A percentile compares a stretch with the other conserved stretches of the same genome.
Conservation (phyloP, 768 basidiomycete species). For the Arthromyces matolae region DNA sequence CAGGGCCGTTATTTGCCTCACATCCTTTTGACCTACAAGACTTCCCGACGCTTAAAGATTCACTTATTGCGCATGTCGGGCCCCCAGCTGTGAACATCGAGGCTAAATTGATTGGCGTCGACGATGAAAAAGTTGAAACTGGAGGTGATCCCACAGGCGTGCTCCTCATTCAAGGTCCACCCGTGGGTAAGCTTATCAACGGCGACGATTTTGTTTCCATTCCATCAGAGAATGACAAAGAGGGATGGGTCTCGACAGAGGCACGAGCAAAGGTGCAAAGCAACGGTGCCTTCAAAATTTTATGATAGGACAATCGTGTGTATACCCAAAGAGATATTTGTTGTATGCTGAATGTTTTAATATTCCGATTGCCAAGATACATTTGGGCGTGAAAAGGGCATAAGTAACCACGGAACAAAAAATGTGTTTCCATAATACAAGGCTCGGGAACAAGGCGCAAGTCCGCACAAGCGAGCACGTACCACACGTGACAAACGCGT, state of each 20-base stretch:
- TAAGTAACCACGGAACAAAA: not conserved
- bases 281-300: constrained; percentile 62
- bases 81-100: constrained; percentile 87
- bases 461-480: constrained; percentile 8
- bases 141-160: constrained; percentile 65
- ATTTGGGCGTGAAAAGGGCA: too few species aligned
- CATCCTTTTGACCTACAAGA: constrained; percentile 85
- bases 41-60: constrained; percentile 39
- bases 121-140: constrained; percentile 60
- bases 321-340: not conserved
- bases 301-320: constrained; percentile 9
- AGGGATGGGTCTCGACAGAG: constrained; percentile 46
- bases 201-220: constrained; percentile 39
- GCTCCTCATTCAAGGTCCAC: constrained; percentile 67
- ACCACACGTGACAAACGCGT: constrained; percentile 21
- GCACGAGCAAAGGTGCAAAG: constrained; percentile 48
- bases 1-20: constrained; percentile 77
- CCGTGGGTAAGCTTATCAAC: constrained; percentile 54
- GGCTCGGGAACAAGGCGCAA: not conserved
- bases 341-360: too few species aligned
- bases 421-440: not conserved
- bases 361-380: too few species aligned
- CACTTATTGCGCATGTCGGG: constrained; percentile 50
- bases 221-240: constrained; percentile 26
- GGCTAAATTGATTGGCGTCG: constrained; percentile 66